These are phyloP conservation scores for Colletotrichum tabaci DNA, from an alignment of 2,329 filamentous ascomycete species.

Conservation along the genomic window DNA sequence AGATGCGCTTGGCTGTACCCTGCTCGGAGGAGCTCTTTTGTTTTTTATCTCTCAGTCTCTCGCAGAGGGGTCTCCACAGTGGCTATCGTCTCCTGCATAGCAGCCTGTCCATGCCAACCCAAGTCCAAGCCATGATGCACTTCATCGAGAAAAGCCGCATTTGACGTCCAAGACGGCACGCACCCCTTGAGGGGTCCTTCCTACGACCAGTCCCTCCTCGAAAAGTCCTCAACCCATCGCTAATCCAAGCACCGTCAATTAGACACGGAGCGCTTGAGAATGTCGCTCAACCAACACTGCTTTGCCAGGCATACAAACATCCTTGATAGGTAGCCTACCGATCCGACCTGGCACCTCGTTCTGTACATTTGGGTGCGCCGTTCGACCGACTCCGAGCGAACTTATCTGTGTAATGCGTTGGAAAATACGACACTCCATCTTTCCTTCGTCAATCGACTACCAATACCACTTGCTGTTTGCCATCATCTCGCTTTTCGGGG, in stretches of 20 bases:
- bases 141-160: slow-evolving; percentile 23
- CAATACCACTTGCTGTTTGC: neutral
- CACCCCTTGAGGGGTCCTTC: slow-evolving; percentile 22
- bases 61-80: slow-evolving; percentile 14
- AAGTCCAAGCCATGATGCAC: slow-evolving; percentile 29
- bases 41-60: slow-evolving; percentile 5
- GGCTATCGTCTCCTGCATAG: slow-evolving; percentile 13
- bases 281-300: neutral
- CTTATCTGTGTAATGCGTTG: slow-evolving; percentile 3
- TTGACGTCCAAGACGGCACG: slow-evolving; percentile 9
- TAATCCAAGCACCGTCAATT: neutral
- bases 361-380: too few species aligned
- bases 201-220: neutral
- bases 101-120: slow-evolving; percentile 32
- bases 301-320: neutral
- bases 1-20: slow-evolving; percentile 10
- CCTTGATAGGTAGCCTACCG: too few species aligned
- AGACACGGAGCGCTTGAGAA: neutral
- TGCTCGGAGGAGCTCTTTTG: slow-evolving; percentile 18
- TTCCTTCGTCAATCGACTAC: slow-evolving; percentile 17
- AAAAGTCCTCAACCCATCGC: neutral
- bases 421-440: neutral
- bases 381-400: slow-evolving; percentile 8
- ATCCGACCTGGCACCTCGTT: too few species aligned
- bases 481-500: slow-evolving; percentile 4